phyloP scores from a whole-genome alignment of 1,284 basidiomycete species.

The Trichosporon faecale region DNA sequence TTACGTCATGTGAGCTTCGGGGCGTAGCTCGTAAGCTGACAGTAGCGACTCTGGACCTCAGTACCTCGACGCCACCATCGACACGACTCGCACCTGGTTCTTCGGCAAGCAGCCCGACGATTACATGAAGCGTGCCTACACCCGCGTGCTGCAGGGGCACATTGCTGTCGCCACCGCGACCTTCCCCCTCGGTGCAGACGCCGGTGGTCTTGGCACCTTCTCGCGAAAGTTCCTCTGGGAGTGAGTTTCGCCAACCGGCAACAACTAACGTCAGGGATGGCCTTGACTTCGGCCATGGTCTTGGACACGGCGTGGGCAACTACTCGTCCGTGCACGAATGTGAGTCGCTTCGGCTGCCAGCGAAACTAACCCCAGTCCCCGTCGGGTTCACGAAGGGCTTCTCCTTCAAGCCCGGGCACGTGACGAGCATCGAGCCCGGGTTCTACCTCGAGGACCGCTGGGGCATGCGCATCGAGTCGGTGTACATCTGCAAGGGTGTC shows the following conservation, averaged over 20 bases:
- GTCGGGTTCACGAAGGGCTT: slow-evolving; percentile 47
- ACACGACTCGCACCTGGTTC: slow-evolving; percentile 79
- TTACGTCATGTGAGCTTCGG: slow-evolving; percentile 73
- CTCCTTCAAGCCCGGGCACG: slow-evolving; percentile 73
- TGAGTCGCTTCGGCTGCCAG: slow-evolving; percentile 20
- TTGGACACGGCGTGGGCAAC: slow-evolving; percentile 49
- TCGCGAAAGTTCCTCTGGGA: slow-evolving; percentile 82
- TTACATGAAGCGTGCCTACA: slow-evolving; percentile 80
- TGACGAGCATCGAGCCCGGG: slow-evolving; percentile 70
- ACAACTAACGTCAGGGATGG: slow-evolving; percentile 59
- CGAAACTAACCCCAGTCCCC: slow-evolving; percentile 47
- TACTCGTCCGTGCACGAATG: slow-evolving; percentile 46
- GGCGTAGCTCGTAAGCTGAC: slow-evolving; percentile 11
- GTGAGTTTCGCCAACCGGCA: slow-evolving; percentile 25
- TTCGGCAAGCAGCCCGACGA: slow-evolving; percentile 77
- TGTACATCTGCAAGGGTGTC: slow-evolving; percentile 66
- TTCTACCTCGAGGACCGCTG: slow-evolving; percentile 72
- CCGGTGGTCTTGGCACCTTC: slow-evolving; percentile 73
- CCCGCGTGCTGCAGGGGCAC: slow-evolving; percentile 92
- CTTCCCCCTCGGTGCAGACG: slow-evolving; percentile 84
- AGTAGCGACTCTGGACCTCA: slow-evolving; percentile 81
- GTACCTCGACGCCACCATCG: slow-evolving; percentile 83
- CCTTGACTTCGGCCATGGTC: slow-evolving; percentile 62
- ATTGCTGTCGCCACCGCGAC: slow-evolving; percentile 85
- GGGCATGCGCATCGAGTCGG: slow-evolving; percentile 87